Evolutionary conservation across 1,139 yeast species (phyloP).

Genomic region (Yamadazyma aaseri): DNA sequence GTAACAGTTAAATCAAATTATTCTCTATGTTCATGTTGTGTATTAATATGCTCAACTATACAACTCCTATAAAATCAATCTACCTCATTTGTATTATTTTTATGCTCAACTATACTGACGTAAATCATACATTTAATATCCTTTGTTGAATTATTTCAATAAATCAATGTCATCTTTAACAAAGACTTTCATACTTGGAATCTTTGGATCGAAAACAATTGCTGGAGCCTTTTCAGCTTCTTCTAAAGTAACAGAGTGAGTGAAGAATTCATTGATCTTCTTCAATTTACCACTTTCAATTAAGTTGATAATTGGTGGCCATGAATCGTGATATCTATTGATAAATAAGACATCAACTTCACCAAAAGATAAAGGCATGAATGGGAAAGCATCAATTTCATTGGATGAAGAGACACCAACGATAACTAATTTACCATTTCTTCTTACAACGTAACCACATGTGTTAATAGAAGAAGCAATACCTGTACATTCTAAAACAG

Average conservation of each 20-base stretch:
- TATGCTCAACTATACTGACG: constrained; percentile 6
- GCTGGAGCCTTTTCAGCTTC: constrained; percentile 83
- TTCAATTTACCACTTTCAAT: constrained; percentile 31
- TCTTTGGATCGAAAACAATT: constrained; percentile 19
- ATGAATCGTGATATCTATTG: constrained; percentile 61
- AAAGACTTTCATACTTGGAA: constrained; percentile 19
- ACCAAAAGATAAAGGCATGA: constrained; percentile 66
- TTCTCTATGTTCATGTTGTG: too few species aligned
- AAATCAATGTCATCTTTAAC: constrained; percentile 18
- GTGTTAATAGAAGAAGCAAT: constrained; percentile 63
- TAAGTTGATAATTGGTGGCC: constrained; percentile 43
- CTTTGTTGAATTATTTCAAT: constrained; percentile 10
- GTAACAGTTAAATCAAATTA: too few species aligned
- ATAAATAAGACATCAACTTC: constrained; percentile 66
- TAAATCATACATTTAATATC: constrained; percentile 1
- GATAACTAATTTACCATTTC: constrained; percentile 18
- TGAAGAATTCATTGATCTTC: constrained; percentile 46
- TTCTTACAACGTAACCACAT: constrained; percentile 44
- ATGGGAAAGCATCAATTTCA: constrained; percentile 71
- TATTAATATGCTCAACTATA: constrained; percentile 14
- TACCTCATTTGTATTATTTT: constrained; percentile 3
- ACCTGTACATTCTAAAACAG: constrained; percentile 43
- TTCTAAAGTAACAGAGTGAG: constrained; percentile 71
- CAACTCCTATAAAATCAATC: constrained; percentile 5
- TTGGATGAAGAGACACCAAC: constrained; percentile 52